Conservation (phyloP, 257 asterid genomes). For the Anisodus acutangulus region DNA sequence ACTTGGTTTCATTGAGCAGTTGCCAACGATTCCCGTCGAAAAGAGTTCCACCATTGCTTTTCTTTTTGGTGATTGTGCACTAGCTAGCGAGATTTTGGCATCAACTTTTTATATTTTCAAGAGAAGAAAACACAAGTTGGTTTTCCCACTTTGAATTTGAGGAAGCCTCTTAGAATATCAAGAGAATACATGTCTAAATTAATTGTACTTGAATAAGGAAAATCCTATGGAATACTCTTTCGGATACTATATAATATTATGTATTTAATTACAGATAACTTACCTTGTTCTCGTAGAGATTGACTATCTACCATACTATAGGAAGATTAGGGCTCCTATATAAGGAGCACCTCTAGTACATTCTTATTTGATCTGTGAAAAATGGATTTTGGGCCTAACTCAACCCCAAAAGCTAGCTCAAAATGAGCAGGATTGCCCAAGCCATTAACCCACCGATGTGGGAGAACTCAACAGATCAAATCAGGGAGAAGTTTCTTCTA, state of each 20-base stretch:
- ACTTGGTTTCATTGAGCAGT: neutral
- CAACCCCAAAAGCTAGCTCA: no score
- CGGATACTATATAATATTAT: neutral
- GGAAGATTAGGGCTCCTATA: neutral
- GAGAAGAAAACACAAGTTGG: neutral
- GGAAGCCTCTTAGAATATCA: neutral
- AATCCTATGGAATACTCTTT: neutral
- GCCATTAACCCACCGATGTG: no score
- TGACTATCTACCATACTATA: neutral
- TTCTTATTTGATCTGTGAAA: no score
- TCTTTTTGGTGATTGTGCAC: neutral
- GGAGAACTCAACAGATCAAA: neutral
- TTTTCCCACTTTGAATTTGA: neutral
- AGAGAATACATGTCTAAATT: neutral
- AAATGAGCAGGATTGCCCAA: no score
- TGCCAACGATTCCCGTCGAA: neutral
- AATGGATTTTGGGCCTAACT: no score
- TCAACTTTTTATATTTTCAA: no score
- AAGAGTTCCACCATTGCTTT: neutral
- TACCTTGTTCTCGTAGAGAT: neutral
- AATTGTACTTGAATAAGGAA: neutral
- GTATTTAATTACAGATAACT: neutral
- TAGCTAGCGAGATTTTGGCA: neutral
- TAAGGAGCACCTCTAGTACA: neutral
- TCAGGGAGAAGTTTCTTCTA: neutral